Conservation (phyloP, 2,329 filamentous ascomycete species). For the Trichoderma brevicompactum region DNA sequence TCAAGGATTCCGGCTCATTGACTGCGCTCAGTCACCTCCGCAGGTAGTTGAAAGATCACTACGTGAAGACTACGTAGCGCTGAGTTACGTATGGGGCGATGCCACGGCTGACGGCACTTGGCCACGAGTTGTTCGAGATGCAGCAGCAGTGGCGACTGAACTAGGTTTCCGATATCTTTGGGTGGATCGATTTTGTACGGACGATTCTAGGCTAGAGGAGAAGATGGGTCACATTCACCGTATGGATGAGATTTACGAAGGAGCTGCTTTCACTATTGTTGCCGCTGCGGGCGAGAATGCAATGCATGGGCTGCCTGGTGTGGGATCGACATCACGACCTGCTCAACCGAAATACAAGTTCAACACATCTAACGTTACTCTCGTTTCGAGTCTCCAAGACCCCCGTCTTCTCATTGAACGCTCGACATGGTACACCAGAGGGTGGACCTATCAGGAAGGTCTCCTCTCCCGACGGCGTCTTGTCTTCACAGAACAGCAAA, state of each 20-base stretch:
- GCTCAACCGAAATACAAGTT: conserved; percentile 42
- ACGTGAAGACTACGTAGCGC: conserved; percentile 39
- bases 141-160: conserved; percentile 39
- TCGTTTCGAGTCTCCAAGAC: conserved; percentile 42
- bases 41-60: conserved; percentile 38
- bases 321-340: conserved; percentile 37
- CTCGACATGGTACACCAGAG: conserved; percentile 44
- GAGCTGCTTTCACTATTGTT: conserved; percentile 45
- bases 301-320: conserved; percentile 43
- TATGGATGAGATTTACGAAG: conserved; percentile 47
- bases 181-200: conserved; percentile 46
- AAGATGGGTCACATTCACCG: conserved; percentile 40
- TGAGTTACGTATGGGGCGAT: conserved; percentile 45
- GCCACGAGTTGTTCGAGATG: conserved; percentile 42
- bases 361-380: conserved; percentile 39
- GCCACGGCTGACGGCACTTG: conserved; percentile 35
- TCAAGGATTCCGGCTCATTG: conserved; percentile 41
- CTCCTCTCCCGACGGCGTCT: conserved; percentile 44
- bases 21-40: conserved; percentile 42
- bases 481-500: conserved; percentile 46
- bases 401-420: conserved; percentile 39
- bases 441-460: conserved; percentile 49
- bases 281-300: conserved; percentile 44
- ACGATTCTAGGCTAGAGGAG: conserved; percentile 34
- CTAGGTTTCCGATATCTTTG: conserved; percentile 45